A percentile compares a stretch with the other conserved stretches of the same genome.
phyloP scores from a whole-genome alignment of 2,329 filamentous ascomycete genomes.

The Coniochaeta prunicola region DNA sequence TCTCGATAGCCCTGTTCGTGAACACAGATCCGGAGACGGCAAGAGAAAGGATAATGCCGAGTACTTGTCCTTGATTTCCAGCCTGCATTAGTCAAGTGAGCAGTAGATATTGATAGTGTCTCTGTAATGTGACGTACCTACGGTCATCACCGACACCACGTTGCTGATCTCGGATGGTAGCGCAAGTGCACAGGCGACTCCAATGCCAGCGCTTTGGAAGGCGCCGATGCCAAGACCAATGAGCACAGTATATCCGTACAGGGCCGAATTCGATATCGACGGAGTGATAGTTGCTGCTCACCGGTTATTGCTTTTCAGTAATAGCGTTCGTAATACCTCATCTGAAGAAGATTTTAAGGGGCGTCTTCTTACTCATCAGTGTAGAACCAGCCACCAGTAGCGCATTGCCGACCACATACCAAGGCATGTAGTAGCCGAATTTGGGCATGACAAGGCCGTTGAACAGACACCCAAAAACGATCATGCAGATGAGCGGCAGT shows the following conservation, averaged over 20 bases:
- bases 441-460: conserved; percentile 27
- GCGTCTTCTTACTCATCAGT: conserved; percentile 20
- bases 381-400: conserved; percentile 23
- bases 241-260: conserved; percentile 10
- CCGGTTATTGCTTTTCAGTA: not conserved
- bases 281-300: conserved; percentile 5
- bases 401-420: conserved; percentile 25
- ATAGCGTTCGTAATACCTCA: not conserved
- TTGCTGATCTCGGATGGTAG: conserved; percentile 7
- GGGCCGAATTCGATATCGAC: not conserved
- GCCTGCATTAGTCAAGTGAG: not conserved
- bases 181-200: conserved; percentile 3
- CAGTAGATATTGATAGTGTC: not conserved
- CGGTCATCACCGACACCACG: conserved; percentile 8
- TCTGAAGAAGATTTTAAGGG: not conserved
- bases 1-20: conserved; percentile 5
- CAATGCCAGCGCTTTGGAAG: conserved; percentile 8
- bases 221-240: conserved; percentile 7
- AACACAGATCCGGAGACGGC: conserved; percentile 8
- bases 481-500: conserved; percentile 29
- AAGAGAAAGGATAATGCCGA: conserved; percentile 7
- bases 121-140: conserved; percentile 4
- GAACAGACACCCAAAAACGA: conserved; percentile 22
- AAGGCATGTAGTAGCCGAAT: conserved; percentile 27
- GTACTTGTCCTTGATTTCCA: conserved; percentile 4